phyloP scores from a whole-genome alignment of 106 monocot species.

The Triglochin maritima region DNA sequence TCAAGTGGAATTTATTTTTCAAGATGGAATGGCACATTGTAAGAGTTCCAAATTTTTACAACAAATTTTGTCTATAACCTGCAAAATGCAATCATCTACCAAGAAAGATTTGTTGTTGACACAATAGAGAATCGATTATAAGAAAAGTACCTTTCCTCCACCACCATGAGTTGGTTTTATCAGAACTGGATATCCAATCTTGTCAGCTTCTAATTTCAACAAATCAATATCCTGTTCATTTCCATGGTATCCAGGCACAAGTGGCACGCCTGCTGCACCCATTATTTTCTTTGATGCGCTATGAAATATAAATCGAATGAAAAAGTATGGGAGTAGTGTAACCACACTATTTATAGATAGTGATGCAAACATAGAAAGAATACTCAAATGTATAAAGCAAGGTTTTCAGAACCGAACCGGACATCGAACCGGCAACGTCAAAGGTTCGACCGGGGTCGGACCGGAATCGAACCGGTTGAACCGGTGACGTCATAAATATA shows the following conservation, averaged over 20 bases:
- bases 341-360: not conserved
- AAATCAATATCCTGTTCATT: conserved; percentile 64
- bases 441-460: no score
- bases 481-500: no score
- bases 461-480: no score
- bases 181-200: conserved; percentile 88
- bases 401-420: no score
- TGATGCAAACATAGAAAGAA: not conserved
- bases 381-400: not conserved
- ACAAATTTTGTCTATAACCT: no score
- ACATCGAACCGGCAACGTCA: no score
- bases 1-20: no score
- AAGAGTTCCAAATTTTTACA: no score
- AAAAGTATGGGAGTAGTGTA: not conserved
- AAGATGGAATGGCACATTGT: no score
- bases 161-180: conserved; percentile 99
- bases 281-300: conserved; percentile 99
- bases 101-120: no score
- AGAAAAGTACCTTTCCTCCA: conserved; percentile 72
- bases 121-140: no score
- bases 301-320: not conserved
- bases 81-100: no score
- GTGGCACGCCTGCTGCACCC: conserved; percentile 91
- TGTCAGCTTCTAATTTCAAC: conserved; percentile 78
- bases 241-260: conserved; percentile 96